phyloP scores from a whole-genome alignment of 1,284 basidiomycete genomes.

The Ganoderma sinense region DNA sequence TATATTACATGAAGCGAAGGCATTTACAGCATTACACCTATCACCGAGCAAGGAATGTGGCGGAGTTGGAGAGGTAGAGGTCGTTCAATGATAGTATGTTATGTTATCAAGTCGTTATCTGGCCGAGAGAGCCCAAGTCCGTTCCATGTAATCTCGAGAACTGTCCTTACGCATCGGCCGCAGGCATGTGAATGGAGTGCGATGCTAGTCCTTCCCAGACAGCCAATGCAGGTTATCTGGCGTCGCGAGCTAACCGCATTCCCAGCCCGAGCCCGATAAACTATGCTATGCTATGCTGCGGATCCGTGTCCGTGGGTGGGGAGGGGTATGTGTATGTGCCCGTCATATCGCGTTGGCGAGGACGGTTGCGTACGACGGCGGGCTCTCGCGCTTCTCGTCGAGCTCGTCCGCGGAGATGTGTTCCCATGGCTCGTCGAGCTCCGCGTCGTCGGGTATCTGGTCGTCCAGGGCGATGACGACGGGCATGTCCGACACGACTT shows the following conservation, averaged over 20 bases:
- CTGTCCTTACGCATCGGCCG: not conserved
- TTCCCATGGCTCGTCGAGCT: constrained; percentile 65
- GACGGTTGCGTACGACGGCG: constrained; percentile 51
- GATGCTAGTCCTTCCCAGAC: not conserved
- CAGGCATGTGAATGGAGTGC: not conserved
- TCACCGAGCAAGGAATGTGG: not conserved
- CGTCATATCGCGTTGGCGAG: constrained; percentile 38
- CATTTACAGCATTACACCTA: not conserved
- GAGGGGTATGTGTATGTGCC: not conserved
- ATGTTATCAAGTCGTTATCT: constrained; percentile 2
- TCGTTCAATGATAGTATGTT: not conserved
- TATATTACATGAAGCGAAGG: not conserved
- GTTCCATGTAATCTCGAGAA: not conserved
- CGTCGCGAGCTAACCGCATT: not conserved
- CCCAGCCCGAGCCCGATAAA: not conserved
- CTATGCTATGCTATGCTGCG: not conserved
- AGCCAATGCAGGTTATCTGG: not conserved
- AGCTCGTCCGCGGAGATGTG: constrained; percentile 52
- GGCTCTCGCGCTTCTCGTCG: constrained; percentile 38
- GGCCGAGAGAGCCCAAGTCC: not conserved
- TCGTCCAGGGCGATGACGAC: constrained; percentile 65
- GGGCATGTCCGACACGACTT: constrained; percentile 56
- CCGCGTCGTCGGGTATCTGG: constrained; percentile 39
- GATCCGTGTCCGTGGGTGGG: constrained; percentile 1
- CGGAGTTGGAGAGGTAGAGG: constrained; percentile 2